Evolutionary conservation across 768 basidiomycete species (phyloP), one percentile per base, ranked within the genome.

Genomic region (Boletus reticuloceps): DNA sequence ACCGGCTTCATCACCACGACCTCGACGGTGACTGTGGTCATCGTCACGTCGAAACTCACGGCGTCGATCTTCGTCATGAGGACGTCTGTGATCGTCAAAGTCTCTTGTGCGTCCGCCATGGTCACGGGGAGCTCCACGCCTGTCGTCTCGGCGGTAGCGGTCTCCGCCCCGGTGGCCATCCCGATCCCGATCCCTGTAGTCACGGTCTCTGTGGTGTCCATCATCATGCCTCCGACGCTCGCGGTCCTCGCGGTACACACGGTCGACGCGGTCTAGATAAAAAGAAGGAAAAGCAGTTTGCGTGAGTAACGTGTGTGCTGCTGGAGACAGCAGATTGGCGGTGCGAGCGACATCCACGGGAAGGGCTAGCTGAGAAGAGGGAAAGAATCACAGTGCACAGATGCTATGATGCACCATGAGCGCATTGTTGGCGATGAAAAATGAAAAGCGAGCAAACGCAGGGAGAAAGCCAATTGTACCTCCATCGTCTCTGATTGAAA

Each of bases 171-270:
- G 46, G 50, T 68, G 63, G 17, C 59, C 56, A 20, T 68, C 72
- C 46, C 74, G 67, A 44, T 79, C 74, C 39, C 77, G 61, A 55
- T 84, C 83, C 42, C 76, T 71, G 62, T 76, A 72, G 47, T 84
- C 83, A 44, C 83, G 75, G 54, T 82, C 77, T 37, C 80, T 74
- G 59, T 80, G 77, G 51, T 76, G 77, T 53, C 77, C 78, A 31
- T 82, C 72, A 51, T 82, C 85, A 58, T 86, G 84, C 60, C 86
- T 80, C 58, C 86, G 79, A 46, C 85, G 80, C 50, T 85, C 78
- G 60, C 88, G 82, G 69, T 89, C 83, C 58, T 75, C 74, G 50
- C 84, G 80, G 64, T 83, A 85, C 62, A 82, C 82, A 60, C 86
- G 85, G 65, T 68, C 66, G 44, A 43, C 19, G 20, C 67, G 66